Evolutionary conservation across 768 basidiomycete species (phyloP), one percentile per base, ranked within the genome.

Genomic region (Termitomyces sp.): DNA sequence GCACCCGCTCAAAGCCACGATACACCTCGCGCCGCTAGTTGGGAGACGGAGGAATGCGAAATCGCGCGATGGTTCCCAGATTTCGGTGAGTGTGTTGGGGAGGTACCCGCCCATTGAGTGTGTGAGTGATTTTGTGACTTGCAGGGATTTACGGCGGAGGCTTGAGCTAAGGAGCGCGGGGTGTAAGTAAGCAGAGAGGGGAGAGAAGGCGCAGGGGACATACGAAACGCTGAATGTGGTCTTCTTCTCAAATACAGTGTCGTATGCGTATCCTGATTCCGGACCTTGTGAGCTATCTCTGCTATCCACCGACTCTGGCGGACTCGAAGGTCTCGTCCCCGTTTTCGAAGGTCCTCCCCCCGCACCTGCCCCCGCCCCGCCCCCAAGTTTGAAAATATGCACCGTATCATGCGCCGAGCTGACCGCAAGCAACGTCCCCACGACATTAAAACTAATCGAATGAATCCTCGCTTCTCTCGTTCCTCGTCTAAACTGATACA

Each of bases 51-150:
- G 73, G 67, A 82, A 95, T 0, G 96, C 97, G 66, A 98, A 98
- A 66, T 97, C 96, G 7, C 96, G 77, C 33, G 91, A 80, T 0
- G 97, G 97, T 63, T 98, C 97, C 94, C 95, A 99, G 73, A 98
- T 85, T 67, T 97, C 96, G 18, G 94, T 91, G 43, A 98, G 70
- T 1, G 91, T 87, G 60, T 87, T 89, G 0, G 96, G 96, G 0
- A 94, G 78, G 64, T 93, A 93, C 0, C 87, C 88, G 15, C 93
- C 91, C 16, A 93, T 77, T 3, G 88, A 86, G n/a, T 86, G 78
- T 0, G 90, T 86, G 40, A 94, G 67, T 43, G 77, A 81, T 64
- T 89, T 87, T 3, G 89, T 88, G 63, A 94, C 66, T 50, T 90
- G 85, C 63, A 91, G 58, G 3, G 90, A 92, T 53, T 83, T 84